phyloP scores from a whole-genome alignment of 2,329 filamentous ascomycete genomes.

The Daldinia sp. region DNA sequence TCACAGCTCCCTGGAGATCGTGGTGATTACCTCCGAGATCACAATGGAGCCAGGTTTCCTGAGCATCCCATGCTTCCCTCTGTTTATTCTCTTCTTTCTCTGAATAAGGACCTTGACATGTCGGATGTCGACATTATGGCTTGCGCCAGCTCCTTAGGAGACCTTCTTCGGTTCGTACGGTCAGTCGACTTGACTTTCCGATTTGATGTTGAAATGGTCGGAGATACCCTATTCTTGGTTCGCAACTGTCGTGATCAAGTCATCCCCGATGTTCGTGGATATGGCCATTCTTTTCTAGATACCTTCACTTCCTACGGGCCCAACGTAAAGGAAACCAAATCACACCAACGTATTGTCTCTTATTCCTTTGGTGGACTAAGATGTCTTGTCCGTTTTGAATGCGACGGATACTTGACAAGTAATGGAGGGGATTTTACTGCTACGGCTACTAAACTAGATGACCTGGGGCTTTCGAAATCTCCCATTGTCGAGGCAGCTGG shows the following conservation, averaged over 20 bases:
- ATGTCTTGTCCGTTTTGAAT: constrained; percentile 41
- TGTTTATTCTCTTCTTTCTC: constrained; percentile 37
- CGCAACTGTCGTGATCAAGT: constrained; percentile 34
- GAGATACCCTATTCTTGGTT: constrained; percentile 40
- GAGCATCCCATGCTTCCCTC: constrained; percentile 37
- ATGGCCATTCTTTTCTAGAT: constrained; percentile 39
- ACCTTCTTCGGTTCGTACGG: constrained; percentile 38
- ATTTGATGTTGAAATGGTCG: constrained; percentile 40
- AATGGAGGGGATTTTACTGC: constrained; percentile 1
- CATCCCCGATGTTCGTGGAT: constrained; percentile 39
- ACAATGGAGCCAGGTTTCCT: constrained; percentile 41
- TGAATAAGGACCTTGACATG: constrained; percentile 34
- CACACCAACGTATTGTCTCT: constrained; percentile 40
- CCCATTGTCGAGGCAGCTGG: constrained; percentile 16
- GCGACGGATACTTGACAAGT: constrained; percentile 32
- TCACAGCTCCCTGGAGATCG: constrained; percentile 28
- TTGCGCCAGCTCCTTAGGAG: constrained; percentile 40
- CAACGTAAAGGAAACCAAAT: constrained; percentile 25
- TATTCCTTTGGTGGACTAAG: constrained; percentile 38
- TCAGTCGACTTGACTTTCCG: constrained; percentile 37
- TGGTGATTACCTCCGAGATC: constrained; percentile 38
- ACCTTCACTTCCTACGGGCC: constrained; percentile 34
- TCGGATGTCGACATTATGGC: constrained; percentile 38
- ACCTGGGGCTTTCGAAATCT: not conserved
- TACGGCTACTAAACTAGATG: not conserved